Evolutionary conservation across 2,329 filamentous ascomycete species (phyloP).

Genomic region (Metarhizium humberi): DNA sequence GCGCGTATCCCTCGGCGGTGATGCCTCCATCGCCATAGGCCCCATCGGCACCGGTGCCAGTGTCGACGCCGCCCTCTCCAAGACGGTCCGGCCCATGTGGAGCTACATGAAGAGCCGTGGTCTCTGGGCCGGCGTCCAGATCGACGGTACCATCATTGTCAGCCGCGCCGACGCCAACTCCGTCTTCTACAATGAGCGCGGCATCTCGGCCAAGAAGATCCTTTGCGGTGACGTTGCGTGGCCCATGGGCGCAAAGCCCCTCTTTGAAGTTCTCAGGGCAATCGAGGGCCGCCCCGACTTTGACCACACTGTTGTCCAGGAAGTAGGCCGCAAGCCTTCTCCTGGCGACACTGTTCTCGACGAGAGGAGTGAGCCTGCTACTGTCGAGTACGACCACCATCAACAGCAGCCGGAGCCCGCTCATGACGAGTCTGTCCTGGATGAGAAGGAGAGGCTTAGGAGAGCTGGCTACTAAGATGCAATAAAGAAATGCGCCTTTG

Average conservation of each 20-base stretch:
- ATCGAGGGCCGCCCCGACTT: slow-evolving; percentile 23
- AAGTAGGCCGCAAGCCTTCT: slow-evolving; percentile 14
- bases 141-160: slow-evolving; percentile 74
- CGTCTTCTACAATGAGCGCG: slow-evolving; percentile 58
- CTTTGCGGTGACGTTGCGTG: slow-evolving; percentile 28
- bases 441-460: slow-evolving; percentile 19
- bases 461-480: background rate
- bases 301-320: slow-evolving; percentile 17
- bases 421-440: slow-evolving; percentile 9
- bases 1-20: slow-evolving; percentile 58
- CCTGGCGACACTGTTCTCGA: slow-evolving; percentile 11
- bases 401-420: background rate
- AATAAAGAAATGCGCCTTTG: background rate
- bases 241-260: slow-evolving; percentile 27
- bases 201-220: slow-evolving; percentile 27
- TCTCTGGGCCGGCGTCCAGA: slow-evolving; percentile 67
- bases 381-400: slow-evolving; percentile 8
- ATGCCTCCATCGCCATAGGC: slow-evolving; percentile 56
- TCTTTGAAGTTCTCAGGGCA: slow-evolving; percentile 30
- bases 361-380: slow-evolving; percentile 23
- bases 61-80: slow-evolving; percentile 29
- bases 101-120: slow-evolving; percentile 77
- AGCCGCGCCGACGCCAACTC: slow-evolving; percentile 72
- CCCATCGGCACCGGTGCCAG: slow-evolving; percentile 52
- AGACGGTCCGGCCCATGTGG: slow-evolving; percentile 52